These are phyloP conservation scores for Actinomortierella wolfii DNA, from an alignment of 371 early-diverging fungal species.

Conservation along the genomic window DNA sequence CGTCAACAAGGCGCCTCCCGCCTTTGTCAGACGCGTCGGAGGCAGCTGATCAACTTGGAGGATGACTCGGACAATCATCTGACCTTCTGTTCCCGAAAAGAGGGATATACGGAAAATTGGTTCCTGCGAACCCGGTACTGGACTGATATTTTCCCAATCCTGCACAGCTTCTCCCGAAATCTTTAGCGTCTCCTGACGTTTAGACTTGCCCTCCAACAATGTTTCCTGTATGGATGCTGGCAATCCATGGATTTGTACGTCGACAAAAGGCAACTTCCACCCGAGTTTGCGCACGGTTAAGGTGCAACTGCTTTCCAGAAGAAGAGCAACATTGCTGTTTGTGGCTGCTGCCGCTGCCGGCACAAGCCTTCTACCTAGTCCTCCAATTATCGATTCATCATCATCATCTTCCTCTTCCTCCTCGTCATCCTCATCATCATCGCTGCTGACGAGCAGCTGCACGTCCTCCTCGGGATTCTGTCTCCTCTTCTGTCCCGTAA, in stretches of 20 bases:
- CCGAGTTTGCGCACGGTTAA: constrained; percentile 25
- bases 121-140: constrained; percentile 1
- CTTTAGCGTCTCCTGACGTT: constrained; percentile 3
- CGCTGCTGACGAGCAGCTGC: too few relatives aligned
- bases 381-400: constrained; percentile 8
- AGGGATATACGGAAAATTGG: too few relatives aligned
- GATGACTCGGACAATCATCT: too few relatives aligned
- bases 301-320: constrained; percentile 8
- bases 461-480: constrained; percentile 31
- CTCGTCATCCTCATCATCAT: constrained; percentile 14
- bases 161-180: constrained; percentile 29
- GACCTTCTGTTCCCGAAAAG: background rate
- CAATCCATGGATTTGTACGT: constrained; percentile 7
- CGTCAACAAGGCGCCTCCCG: too few relatives aligned
- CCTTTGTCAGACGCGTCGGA: too few relatives aligned
- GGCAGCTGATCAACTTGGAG: too few relatives aligned
- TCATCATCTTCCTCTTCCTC: constrained; percentile 12
- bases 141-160: constrained; percentile 18
- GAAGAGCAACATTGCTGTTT: constrained; percentile 24
- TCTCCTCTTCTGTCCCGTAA: constrained; percentile 24
- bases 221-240: constrained; percentile 8
- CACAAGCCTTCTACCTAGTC: constrained; percentile 7
- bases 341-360: constrained; percentile 29
- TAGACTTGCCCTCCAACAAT: constrained; percentile 7
- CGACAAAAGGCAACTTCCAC: constrained; percentile 39